These are phyloP conservation scores for Pestalotiopsis sp. DNA, from an alignment of 2,329 filamentous ascomycete species.

Conservation along the genomic window DNA sequence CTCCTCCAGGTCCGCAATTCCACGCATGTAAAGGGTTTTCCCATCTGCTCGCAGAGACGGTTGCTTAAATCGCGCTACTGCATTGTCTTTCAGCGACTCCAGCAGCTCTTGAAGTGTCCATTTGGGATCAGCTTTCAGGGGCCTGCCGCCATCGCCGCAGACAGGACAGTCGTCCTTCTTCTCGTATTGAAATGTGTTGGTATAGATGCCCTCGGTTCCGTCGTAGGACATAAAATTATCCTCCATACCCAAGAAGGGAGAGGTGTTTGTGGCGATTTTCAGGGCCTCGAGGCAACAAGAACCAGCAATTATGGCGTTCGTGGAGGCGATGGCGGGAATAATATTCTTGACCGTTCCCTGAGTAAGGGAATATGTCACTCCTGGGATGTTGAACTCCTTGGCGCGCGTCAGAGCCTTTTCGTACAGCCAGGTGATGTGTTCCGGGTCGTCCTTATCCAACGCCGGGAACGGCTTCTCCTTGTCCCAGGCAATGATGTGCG, in stretches of 20 bases:
- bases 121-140: constrained; percentile 70
- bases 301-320: constrained; percentile 94
- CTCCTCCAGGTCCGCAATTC: constrained; percentile 79
- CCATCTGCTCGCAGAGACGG: constrained; percentile 79
- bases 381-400: constrained; percentile 84
- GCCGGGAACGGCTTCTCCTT: constrained; percentile 78
- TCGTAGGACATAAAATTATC: constrained; percentile 99
- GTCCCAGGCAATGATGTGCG: constrained; percentile 97
- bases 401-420: constrained; percentile 81
- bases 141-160: constrained; percentile 81
- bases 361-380: constrained; percentile 92
- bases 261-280: constrained; percentile 84
- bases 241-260: constrained; percentile 75
- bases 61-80: constrained; percentile 92
- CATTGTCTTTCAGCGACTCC: constrained; percentile 77
- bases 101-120: constrained; percentile 82
- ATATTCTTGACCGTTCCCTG: constrained; percentile 99
- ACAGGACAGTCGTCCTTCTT: constrained; percentile 95
- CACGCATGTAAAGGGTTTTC: constrained; percentile 84
- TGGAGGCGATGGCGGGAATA: constrained; percentile 96
- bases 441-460: constrained; percentile 93
- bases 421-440: constrained; percentile 97
- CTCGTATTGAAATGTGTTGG: constrained; percentile 94
- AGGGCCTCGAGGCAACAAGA: constrained; percentile 96
- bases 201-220: constrained; percentile 93